Evolutionary conservation across 2,329 filamentous ascomycete species (phyloP).

Genomic region (Ceratocystis albifundus): DNA sequence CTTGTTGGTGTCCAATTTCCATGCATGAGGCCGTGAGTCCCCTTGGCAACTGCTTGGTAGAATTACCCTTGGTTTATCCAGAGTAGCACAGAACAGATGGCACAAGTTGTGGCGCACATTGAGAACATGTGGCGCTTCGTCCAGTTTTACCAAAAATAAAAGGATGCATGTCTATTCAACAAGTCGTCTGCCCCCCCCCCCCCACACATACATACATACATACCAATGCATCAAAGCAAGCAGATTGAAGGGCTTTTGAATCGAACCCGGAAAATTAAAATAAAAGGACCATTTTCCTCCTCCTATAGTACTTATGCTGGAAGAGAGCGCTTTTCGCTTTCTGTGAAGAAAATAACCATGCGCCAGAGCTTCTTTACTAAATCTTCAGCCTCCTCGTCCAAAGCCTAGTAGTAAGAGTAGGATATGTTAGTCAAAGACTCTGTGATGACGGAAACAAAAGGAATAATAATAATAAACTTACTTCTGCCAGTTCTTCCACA

Average conservation of each 20-base stretch:
- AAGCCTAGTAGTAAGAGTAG: slow-evolving; percentile 42
- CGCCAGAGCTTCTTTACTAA: slow-evolving; percentile 96
- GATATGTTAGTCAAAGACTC: background rate
- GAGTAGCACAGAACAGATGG: background rate
- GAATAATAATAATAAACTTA: slow-evolving; percentile 39
- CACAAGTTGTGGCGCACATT: background rate
- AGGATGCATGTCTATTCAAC: background rate
- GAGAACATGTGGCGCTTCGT: background rate
- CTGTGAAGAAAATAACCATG: slow-evolving; percentile 96
- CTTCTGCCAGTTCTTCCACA: slow-evolving; percentile 73
- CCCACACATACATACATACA: too few relatives aligned
- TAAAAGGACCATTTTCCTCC: background rate
- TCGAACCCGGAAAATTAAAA: background rate
- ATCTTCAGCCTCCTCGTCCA: slow-evolving; percentile 90
- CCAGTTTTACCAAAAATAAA: background rate
- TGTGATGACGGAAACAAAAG: background rate
- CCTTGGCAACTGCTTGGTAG: background rate
- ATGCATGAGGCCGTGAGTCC: background rate
- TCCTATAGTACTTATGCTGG: slow-evolving; percentile 42
- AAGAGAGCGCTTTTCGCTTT: slow-evolving; percentile 81
- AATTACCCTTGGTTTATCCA: background rate
- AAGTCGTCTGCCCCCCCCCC: background rate
- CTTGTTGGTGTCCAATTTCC: background rate
- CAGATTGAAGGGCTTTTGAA: background rate
- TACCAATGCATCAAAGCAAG: background rate